A percentile compares a stretch with the other conserved stretches of the same genome.
phyloP scores from a whole-genome alignment of 1,284 basidiomycete species.

The Marasmius fiardii region DNA sequence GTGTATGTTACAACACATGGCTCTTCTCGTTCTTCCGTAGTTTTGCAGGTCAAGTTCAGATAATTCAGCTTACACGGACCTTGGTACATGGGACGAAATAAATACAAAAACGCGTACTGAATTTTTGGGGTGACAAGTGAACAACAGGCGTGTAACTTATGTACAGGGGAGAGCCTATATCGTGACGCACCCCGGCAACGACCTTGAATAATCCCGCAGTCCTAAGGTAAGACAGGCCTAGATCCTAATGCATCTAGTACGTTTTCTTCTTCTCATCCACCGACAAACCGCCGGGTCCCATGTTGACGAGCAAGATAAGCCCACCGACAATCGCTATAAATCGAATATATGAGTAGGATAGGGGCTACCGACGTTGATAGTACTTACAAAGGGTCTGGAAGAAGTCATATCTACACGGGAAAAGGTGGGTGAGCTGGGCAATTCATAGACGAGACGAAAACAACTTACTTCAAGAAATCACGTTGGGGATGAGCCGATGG shows the following conservation, averaged over 20 bases:
- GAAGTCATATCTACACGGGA: constrained; percentile 66
- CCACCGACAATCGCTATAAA: constrained; percentile 91
- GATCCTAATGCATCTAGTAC: constrained; percentile 35
- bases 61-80: no score
- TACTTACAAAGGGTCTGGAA: constrained; percentile 89
- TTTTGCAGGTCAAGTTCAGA: no score
- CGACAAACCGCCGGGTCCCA: constrained; percentile 90
- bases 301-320: constrained; percentile 94
- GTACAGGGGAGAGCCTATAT: neutral
- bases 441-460: constrained; percentile 47
- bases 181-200: neutral
- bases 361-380: constrained; percentile 6
- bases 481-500: constrained; percentile 90
- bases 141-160: neutral
- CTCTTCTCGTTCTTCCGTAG: no score
- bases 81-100: neutral
- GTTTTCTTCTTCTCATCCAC: constrained; percentile 99
- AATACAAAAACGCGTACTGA: neutral
- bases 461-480: constrained; percentile 91
- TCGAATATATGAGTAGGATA: constrained; percentile 18
- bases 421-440: constrained; percentile 18
- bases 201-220: neutral
- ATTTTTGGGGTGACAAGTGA: neutral
- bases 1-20: no score
- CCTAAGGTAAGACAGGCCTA: no score